Base-by-base conservation (phyloP, 176 grass and related monocot species). In the Carex scoparia region DNA sequence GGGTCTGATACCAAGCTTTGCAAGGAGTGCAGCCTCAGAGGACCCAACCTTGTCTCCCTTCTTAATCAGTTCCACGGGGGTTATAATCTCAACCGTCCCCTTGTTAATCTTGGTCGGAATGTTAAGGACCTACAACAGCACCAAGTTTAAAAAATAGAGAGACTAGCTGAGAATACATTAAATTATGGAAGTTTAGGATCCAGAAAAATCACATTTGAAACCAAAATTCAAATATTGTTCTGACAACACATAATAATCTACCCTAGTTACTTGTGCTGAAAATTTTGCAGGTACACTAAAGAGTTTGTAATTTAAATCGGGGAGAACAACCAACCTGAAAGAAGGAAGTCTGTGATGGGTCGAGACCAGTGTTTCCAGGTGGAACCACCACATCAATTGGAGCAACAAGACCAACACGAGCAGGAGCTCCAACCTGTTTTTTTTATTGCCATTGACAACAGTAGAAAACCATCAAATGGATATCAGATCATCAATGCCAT, bases 51-150 rank as follows among this genome's bases (percentile, higher is more conserved):
- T 96, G n/a, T 93, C 91, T 55, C 94, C 94, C 80, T 96, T 93
- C 85, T 69, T 93, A 33, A 96, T 96, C 1, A 96, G 94, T 86
- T 96, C 94, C 51, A 96, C 94, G 7, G 94, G 89, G 63, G 91
- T 96, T 40, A 93, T 93, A 62, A 96, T 96, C 85, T 96, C 94
- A 0, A 96, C 94, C 33, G 94, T 96, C 67, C 94, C 94, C 89
- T 96, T 96, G 94, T 96, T 96, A 91, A 96, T 96, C 83, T 96
- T 96, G 46, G 94, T 96, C 64, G 94, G 91, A 11, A 96, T 96
- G 72, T 96, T 96, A 46, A 96, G 91, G 18, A 96, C 94, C 94
- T 96, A 81, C 67, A 89, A 61, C 8, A 18, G 37, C 61, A 10
- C 6, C 11, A 13, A 23, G 23, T 23, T 23, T 23, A 23, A 23